Base-by-base conservation (phyloP, 1,284 basidiomycete species). In the Ceratobasidium sp. region DNA sequence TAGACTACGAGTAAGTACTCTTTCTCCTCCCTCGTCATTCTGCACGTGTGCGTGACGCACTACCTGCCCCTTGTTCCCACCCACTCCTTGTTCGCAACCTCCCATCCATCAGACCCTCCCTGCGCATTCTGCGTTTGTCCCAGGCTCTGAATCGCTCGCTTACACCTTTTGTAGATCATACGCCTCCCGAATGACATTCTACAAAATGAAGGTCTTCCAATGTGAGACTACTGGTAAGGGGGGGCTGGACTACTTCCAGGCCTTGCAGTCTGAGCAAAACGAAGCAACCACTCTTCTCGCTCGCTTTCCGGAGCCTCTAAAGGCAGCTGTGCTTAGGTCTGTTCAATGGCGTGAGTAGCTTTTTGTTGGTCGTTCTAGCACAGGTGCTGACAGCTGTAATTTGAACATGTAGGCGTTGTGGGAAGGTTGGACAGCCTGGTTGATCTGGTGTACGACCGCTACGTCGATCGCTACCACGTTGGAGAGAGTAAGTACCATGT, bases 221-320 rank as follows among this genome's bases (percentile, higher is more conserved):
- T 96, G 95, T 81, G 94, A 97, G 85, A 94, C 96, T 77, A 96
- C 94, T 47, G 95, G 95, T 80, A 97, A 94, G 84, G 93, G 93
- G 77, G 91, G 91, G 69, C 86, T 99, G 71, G 92, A 95, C 82
- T 99, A 95, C 83, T 98, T 98, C 81, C 89, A 96, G 79, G 98
- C 98, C 8, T 85, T 96, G 63, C 89, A 94, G 78, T 96, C 93
- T 76, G 97, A 99, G 82, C 89, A 88, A 74, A 89, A 91, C 78
- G 96, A 98, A 82, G 92, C 94, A 41, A 87, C 89, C 69, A 92
- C 91, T 43, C 87, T 98, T 80, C 95, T 98, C 80, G 87, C 91
- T 49, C 87, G 94, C 77, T 98, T 99, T 82, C 95, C 97, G 2
- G 92, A 94, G 80, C 90, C 91, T 75, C 89, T 99, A 78, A 98